Conservation (phyloP, 2,329 filamentous ascomycete species). For the Sclerotinia sclerotiorum region DNA sequence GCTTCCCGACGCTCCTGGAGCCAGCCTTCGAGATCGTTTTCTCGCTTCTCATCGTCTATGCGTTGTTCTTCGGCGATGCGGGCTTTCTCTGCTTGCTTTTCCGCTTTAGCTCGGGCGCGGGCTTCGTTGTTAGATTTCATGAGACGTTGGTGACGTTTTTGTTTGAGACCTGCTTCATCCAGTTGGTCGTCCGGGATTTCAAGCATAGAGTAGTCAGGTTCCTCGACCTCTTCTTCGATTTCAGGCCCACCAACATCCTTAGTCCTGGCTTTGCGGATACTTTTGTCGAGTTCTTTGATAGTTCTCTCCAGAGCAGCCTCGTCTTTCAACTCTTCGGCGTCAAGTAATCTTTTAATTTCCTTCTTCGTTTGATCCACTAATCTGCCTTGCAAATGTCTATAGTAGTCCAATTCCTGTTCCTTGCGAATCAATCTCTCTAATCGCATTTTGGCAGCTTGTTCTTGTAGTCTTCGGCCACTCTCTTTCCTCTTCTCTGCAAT, state of each 20-base stretch:
- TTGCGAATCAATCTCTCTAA: constrained; percentile 94
- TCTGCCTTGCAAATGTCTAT: constrained; percentile 74
- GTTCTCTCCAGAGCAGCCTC: constrained; percentile 81
- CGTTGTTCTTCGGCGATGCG: constrained; percentile 80
- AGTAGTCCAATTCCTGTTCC: constrained; percentile 93
- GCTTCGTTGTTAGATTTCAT: constrained; percentile 96
- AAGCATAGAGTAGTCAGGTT: constrained; percentile 82
- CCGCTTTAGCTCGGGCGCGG: constrained; percentile 86
- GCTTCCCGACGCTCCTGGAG: constrained; percentile 76
- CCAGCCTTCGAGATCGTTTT: constrained; percentile 84
- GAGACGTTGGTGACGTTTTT: constrained; percentile 87
- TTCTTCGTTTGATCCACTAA: constrained; percentile 83
- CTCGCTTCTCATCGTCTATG: constrained; percentile 77
- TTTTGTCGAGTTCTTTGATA: constrained; percentile 86
- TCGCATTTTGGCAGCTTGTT: constrained; percentile 96
- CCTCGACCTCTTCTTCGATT: constrained; percentile 75
- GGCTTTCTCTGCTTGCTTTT: constrained; percentile 91
- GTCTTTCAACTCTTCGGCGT: constrained; percentile 89
- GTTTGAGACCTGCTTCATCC: constrained; percentile 85
- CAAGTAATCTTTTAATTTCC: constrained; percentile 80
- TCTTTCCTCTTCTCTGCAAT: constrained; percentile 95
- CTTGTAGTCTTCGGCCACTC: constrained; percentile 84
- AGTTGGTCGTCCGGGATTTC: constrained; percentile 89
- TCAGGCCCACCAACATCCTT: constrained; percentile 85
- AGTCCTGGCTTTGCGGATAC: constrained; percentile 84